Conservation (phyloP, 176 grass and related monocot genomes). For the Thinopyrum elongatum region DNA sequence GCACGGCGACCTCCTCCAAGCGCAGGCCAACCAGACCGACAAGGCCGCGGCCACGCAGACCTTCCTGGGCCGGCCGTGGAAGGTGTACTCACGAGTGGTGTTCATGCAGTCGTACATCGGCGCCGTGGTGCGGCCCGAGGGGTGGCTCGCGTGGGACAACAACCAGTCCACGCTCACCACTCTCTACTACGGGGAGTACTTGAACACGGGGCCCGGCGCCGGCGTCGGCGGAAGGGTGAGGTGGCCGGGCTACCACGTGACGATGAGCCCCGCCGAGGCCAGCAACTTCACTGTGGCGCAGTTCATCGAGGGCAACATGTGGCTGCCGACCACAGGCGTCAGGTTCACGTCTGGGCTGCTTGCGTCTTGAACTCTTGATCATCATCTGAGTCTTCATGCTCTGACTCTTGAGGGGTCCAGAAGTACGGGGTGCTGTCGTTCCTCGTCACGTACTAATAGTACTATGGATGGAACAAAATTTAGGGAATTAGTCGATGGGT, state of each 20-base stretch:
- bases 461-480: background rate
- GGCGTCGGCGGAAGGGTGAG: slow-evolving; percentile 23
- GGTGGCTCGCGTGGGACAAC: slow-evolving; percentile 72
- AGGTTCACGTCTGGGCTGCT: slow-evolving; percentile 53
- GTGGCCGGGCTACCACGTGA: slow-evolving; percentile 63
- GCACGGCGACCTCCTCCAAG: slow-evolving; percentile 37
- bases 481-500: background rate
- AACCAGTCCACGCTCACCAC: slow-evolving; percentile 38
- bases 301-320: slow-evolving; percentile 76
- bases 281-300: slow-evolving; percentile 62
- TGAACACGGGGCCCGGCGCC: slow-evolving; percentile 55
- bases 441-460: too few species aligned
- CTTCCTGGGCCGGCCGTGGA: slow-evolving; percentile 75
- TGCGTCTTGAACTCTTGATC: slow-evolving; percentile 1
- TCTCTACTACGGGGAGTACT: slow-evolving; percentile 67
- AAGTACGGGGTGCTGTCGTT: too few species aligned
- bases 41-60: background rate
- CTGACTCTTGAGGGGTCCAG: background rate
- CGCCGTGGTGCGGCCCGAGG: slow-evolving; percentile 41
- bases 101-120: slow-evolving; percentile 69
- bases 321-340: slow-evolving; percentile 69
- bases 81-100: slow-evolving; percentile 46
- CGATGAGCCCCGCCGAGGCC: slow-evolving; percentile 30
- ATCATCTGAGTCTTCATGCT: background rate
- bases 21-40: background rate